These are phyloP conservation scores for Venturia nashicola DNA, from an alignment of 2,329 filamentous ascomycete genomes.

Conservation along the genomic window DNA sequence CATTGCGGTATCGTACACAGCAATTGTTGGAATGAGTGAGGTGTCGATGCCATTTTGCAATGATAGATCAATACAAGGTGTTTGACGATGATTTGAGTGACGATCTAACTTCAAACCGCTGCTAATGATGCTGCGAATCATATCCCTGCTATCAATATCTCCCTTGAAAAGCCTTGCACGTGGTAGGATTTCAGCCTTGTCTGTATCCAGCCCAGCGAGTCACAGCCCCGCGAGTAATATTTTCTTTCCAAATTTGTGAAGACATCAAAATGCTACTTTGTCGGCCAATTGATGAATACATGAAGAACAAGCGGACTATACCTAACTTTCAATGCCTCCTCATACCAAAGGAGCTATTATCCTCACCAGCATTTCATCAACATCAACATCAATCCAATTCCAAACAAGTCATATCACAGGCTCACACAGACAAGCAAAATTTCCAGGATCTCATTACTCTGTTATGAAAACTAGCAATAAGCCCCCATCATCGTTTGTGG, in stretches of 20 bases:
- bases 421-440: not conserved
- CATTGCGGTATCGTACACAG: conserved; percentile 19
- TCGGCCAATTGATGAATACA: too few relatives aligned
- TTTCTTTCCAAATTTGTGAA: too few relatives aligned
- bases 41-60: not conserved
- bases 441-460: not conserved
- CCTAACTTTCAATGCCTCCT: too few relatives aligned
- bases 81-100: not conserved
- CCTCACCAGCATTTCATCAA: too few relatives aligned
- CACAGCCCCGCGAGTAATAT: too few relatives aligned
- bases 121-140: not conserved
- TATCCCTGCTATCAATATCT: not conserved
- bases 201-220: not conserved
- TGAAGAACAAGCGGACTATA: too few relatives aligned
- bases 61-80: not conserved
- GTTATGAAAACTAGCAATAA: not conserved
- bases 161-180: not conserved
- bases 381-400: too few relatives aligned
- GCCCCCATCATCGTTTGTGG: not conserved
- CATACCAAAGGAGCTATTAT: too few relatives aligned
- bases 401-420: too few relatives aligned
- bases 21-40: not conserved
- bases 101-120: conserved; percentile 4
- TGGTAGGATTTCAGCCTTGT: not conserved
- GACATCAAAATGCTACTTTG: too few relatives aligned